These are phyloP conservation scores for Nitzschia putrida DNA, from an alignment of 108 stramenopile species.

Conservation along the genomic window DNA sequence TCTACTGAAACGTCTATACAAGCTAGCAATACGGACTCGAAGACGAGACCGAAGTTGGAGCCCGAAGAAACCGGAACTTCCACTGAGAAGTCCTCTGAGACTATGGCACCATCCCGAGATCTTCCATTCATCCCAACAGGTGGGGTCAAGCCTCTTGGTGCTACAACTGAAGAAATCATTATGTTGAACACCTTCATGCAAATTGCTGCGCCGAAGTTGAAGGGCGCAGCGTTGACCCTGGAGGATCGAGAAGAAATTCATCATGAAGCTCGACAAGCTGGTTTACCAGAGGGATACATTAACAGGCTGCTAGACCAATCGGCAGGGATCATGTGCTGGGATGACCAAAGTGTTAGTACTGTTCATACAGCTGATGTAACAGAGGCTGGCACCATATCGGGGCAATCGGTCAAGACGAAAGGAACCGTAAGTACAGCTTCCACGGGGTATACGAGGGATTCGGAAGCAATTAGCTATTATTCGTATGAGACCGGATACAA, in stretches of 20 bases:
- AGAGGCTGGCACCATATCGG: background rate
- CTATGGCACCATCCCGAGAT: too few relatives aligned
- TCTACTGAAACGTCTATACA: background rate
- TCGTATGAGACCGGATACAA: conserved; percentile 8
- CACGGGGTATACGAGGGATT: conserved; percentile 11
- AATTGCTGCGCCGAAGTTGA: conserved; percentile 24
- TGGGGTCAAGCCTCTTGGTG: conserved; percentile 23
- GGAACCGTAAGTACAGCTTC: conserved; percentile 1
- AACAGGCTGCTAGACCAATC: conserved; percentile 34
- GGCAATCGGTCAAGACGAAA: background rate
- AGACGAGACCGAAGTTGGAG: background rate
- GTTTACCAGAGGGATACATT: conserved; percentile 20
- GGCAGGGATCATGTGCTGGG: conserved; percentile 25
- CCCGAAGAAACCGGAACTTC: background rate
- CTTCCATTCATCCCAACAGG: too few relatives aligned
- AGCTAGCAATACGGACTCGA: background rate
- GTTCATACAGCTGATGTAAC: background rate
- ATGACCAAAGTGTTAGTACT: conserved; percentile 11
- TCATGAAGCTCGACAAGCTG: conserved; percentile 21
- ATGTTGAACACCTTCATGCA: conserved; percentile 30
- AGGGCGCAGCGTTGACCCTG: conserved; percentile 11
- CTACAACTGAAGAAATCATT: conserved; percentile 30
- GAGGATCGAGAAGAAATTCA: conserved; percentile 30
- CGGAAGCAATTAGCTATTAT: conserved; percentile 20
- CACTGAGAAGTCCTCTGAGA: background rate